Evolutionary conservation across 2,329 filamentous ascomycete species (phyloP).

Genomic region (Pseudodiploospora longispora): DNA sequence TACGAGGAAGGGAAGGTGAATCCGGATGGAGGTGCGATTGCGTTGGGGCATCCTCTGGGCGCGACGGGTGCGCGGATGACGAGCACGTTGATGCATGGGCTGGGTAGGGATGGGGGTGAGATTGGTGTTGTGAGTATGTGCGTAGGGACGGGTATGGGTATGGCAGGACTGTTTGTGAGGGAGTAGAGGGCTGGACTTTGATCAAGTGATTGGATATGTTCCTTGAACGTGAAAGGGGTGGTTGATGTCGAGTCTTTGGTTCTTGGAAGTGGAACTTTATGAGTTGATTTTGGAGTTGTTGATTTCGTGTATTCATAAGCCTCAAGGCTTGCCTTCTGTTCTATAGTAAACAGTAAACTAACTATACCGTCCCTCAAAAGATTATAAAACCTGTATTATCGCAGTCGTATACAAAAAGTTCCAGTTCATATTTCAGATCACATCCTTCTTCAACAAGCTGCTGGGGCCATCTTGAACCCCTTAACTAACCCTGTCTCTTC

Average conservation of each 20-base stretch:
- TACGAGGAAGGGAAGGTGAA: constrained; percentile 68
- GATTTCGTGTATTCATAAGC: too few relatives aligned
- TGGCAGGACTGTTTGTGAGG: constrained; percentile 59
- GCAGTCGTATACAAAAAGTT: background rate
- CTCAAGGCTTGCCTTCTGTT: too few relatives aligned
- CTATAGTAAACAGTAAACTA: too few relatives aligned
- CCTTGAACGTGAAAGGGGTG: too few relatives aligned
- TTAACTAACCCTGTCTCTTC: constrained; percentile 29
- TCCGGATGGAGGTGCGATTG: constrained; percentile 87
- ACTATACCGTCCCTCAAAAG: too few relatives aligned
- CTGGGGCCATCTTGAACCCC: constrained; percentile 12
- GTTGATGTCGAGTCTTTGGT: too few relatives aligned
- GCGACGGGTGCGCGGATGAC: constrained; percentile 80
- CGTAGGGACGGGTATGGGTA: constrained; percentile 73
- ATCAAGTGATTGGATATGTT: too few relatives aligned
- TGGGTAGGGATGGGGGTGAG: constrained; percentile 61
- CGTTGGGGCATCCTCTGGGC: constrained; percentile 85
- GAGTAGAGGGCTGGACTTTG: constrained; percentile 34
- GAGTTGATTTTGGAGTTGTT: too few relatives aligned
- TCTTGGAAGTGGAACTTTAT: too few relatives aligned
- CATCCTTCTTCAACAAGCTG: background rate
- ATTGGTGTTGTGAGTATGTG: constrained; percentile 90
- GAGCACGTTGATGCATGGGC: constrained; percentile 59
- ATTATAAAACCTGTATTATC: too few relatives aligned
- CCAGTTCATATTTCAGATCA: background rate